phyloP scores from a whole-genome alignment of 345 rosid species.

The Bruguiera gymnorhiza region DNA sequence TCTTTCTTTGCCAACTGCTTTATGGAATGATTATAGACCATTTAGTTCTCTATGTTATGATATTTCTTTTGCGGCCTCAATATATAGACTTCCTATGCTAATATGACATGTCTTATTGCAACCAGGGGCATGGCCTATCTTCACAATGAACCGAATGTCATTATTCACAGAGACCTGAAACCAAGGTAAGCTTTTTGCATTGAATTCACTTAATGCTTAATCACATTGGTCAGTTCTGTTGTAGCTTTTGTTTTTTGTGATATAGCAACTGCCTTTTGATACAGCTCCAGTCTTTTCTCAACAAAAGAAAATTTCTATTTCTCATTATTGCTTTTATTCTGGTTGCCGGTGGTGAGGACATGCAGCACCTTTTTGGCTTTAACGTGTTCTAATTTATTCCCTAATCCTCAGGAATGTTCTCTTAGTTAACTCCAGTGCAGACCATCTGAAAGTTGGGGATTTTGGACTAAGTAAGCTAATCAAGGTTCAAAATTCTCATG shows the following conservation, averaged over 20 bases:
- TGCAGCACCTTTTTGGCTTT: not conserved
- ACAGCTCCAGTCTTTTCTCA: constrained; percentile 7
- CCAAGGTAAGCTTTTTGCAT: constrained; percentile 58
- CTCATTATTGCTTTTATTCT: not conserved
- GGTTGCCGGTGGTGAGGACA: constrained; percentile 1
- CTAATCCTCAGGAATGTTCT: constrained; percentile 77
- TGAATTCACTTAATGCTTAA: constrained; percentile 3
- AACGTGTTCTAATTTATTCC: constrained; percentile 11
- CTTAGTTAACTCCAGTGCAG: constrained; percentile 88
- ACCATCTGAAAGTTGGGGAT: constrained; percentile 97
- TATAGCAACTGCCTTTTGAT: not conserved
- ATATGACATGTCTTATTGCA: constrained; percentile 15
- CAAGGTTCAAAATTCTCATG: constrained; percentile 92
- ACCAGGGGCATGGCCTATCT: constrained; percentile 97
- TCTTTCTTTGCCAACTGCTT: too few species aligned
- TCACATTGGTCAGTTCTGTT: not conserved
- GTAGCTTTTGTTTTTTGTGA: not conserved
- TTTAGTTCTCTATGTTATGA: not conserved
- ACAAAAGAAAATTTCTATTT: not conserved
- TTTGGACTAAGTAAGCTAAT: constrained; percentile 98
- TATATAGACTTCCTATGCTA: constrained; percentile 18
- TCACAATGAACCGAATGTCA: constrained; percentile 97
- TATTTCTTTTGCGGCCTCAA: not conserved
- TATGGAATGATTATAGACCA: too few species aligned
- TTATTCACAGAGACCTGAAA: constrained; percentile 88